Percentiles rank a stretch among this genome's conserved stretches.
phyloP scores from a whole-genome alignment of 495 filamentous ascomycete genomes.

The Xylona heveae region DNA sequence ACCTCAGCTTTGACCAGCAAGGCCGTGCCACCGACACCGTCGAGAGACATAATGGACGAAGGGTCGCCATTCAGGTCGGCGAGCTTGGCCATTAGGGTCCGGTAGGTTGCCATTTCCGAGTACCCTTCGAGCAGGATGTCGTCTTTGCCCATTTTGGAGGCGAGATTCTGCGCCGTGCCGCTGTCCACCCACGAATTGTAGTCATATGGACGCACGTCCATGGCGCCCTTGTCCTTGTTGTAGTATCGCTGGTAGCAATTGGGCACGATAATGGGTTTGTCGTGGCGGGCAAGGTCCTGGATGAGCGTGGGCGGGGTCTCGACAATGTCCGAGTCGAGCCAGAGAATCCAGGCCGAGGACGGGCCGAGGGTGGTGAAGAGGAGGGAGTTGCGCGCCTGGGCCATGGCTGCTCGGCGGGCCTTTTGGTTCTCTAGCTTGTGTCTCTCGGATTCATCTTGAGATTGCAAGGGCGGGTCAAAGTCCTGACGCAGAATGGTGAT shows the following conservation, averaged over 20 bases:
- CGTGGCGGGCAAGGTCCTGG: conserved; percentile 72
- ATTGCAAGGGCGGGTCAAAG: conserved; percentile 60
- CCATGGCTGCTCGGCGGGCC: conserved; percentile 68
- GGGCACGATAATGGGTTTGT: conserved; percentile 75
- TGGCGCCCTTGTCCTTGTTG: conserved; percentile 43
- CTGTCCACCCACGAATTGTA: conserved; percentile 96
- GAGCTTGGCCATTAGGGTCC: conserved; percentile 81
- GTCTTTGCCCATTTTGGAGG: conserved; percentile 57
- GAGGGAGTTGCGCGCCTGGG: conserved; percentile 76
- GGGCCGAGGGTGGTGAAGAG: conserved; percentile 94
- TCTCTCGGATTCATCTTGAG: conserved; percentile 71
- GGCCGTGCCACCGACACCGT: conserved; percentile 88
- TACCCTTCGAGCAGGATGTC: conserved; percentile 93
- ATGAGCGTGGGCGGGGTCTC: conserved; percentile 75
- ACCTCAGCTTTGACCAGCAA: conserved; percentile 94
- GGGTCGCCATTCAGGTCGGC: conserved; percentile 25
- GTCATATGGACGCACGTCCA: conserved; percentile 71
- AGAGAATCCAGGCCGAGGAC: conserved; percentile 87
- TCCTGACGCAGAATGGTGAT: conserved; percentile 91
- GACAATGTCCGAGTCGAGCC: conserved; percentile 83
- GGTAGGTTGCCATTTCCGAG: conserved; percentile 74
- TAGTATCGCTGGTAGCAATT: conserved; percentile 89
- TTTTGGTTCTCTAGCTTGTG: conserved; percentile 86
- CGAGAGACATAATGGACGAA: conserved; percentile 43
- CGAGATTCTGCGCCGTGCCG: conserved; percentile 49